A percentile compares a stretch with the other conserved stretches of the same genome.
Evolutionary conservation across 192 early-diverging fungal genomes (phyloP).

Genomic region (Lobosporangium transversale): DNA sequence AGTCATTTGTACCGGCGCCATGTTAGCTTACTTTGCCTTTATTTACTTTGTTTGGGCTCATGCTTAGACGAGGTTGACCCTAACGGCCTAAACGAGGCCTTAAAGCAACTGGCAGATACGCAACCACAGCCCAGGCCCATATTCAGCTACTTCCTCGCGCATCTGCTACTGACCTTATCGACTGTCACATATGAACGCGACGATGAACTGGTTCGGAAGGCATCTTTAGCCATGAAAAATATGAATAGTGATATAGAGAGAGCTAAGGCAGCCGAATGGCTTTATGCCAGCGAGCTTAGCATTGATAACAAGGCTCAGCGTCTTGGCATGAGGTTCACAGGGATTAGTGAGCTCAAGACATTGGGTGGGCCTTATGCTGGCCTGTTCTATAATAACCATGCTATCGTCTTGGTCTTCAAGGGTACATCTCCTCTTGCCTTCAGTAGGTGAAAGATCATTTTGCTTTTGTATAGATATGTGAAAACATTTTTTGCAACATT

Average conservation of each 20-base stretch:
- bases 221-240: constrained; percentile 23
- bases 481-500: not conserved
- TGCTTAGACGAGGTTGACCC: constrained; percentile 27
- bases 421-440: constrained; percentile 58
- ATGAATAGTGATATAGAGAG: constrained; percentile 14
- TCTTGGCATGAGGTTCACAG: constrained; percentile 50
- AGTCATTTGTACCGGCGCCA: not conserved
- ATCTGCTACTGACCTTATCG: constrained; percentile 55
- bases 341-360: constrained; percentile 60
- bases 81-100: constrained; percentile 28
- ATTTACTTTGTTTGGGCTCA: not conserved
- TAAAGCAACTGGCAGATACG: constrained; percentile 10
- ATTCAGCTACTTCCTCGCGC: constrained; percentile 56
- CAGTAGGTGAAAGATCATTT: constrained; percentile 43
- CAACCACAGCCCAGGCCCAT: constrained; percentile 4
- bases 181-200: constrained; percentile 60
- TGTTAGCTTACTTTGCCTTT: not conserved
- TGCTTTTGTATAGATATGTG: not conserved
- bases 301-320: constrained; percentile 40
- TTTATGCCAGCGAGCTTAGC: constrained; percentile 41
- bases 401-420: constrained; percentile 59
- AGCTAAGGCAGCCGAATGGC: constrained; percentile 24
- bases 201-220: constrained; percentile 53
- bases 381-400: constrained; percentile 57
- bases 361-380: constrained; percentile 62